Evolutionary conservation across 257 asterid species (phyloP), one percentile per base, ranked within the genome.

Genomic region (Cynanchum wilfordii): DNA sequence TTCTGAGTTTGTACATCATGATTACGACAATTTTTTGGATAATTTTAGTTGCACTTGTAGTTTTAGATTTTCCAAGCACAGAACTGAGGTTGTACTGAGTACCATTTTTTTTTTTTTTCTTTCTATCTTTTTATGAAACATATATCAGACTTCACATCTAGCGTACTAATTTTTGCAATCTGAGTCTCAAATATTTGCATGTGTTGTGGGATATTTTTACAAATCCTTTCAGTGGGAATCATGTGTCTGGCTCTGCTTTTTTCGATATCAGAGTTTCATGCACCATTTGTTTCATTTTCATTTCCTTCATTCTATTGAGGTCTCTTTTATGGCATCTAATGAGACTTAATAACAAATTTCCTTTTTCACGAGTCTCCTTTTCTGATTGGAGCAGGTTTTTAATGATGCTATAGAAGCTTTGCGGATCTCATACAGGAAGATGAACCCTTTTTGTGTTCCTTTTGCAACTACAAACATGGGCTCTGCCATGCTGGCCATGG

Each of bases 401-500:
- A 69, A 84, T 78, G 98, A 93, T 78, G 98, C 94, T 71, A 86
- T 93, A 75, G 98, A 91, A 83, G 98, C 98, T 72, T 83, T 92
- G 74, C 81, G 96, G 79, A 75, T 92, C 77, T 95, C 96, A 24
- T 87, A 87, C 76, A 87, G 82, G 84, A 92, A 88, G 89, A 89
- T 92, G 98, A 95, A 92, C 84, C 97, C 98, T 77, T 95, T 93
- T 76, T 90, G 96, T 84, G 98, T 93, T 58, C 98, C 98, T 72
- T 93, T 91, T 82, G 96, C 98, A 30, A 93, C 98, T 36, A 91
- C 98, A 50, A 93, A 93, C 79, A 93, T 93, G 98, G 98, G 98
- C 5, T 93, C 98, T 74, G 98, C 98, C 67, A 87, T 93, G 75
- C 94, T 93, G 64, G 98, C 98, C 77, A 93, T 91, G 96, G 98